Evolutionary conservation across 371 early-diverging fungal genomes (phyloP).

Genomic region (Circinella umbellata): DNA sequence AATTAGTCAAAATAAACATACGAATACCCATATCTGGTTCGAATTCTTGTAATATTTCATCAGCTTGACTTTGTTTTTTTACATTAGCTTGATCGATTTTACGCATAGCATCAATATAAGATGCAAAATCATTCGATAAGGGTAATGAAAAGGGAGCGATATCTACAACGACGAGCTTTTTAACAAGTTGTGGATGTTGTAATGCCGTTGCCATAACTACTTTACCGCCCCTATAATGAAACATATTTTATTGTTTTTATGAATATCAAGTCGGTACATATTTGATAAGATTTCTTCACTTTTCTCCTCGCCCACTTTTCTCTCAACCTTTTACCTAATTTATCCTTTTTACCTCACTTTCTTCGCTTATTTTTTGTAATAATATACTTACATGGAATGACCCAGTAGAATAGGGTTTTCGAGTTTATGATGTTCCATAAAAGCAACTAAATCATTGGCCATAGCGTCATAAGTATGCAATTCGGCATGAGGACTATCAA

Average conservation of each 20-base stretch:
- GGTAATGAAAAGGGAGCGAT: slow-evolving; percentile 73
- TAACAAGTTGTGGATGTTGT: slow-evolving; percentile 52
- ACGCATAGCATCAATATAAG: slow-evolving; percentile 70
- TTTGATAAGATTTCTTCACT: no score
- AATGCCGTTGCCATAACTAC: slow-evolving; percentile 86
- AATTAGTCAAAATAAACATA: slow-evolving; percentile 90
- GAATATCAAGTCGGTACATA: no score
- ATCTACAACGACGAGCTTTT: slow-evolving; percentile 84
- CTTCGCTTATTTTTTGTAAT: not conserved
- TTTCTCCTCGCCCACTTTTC: no score
- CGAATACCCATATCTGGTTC: slow-evolving; percentile 69
- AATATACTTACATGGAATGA: slow-evolving; percentile 78
- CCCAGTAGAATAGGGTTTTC: slow-evolving; percentile 73
- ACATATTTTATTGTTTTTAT: no score
- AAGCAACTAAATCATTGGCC: slow-evolving; percentile 76
- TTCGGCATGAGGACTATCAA: slow-evolving; percentile 69
- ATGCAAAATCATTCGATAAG: slow-evolving; percentile 60
- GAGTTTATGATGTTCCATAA: slow-evolving; percentile 62
- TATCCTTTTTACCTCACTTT: not conserved
- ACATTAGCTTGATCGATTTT: slow-evolving; percentile 65
- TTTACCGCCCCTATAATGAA: slow-evolving; percentile 80
- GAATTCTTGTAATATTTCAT: slow-evolving; percentile 63
- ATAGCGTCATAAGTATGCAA: slow-evolving; percentile 79
- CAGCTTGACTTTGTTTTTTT: slow-evolving; percentile 73
- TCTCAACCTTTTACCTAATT: no score